A percentile compares a stretch with the other conserved stretches of the same genome.
Evolutionary conservation across 2,329 filamentous ascomycete genomes (phyloP).

Genomic region (Aspergillus sergii): DNA sequence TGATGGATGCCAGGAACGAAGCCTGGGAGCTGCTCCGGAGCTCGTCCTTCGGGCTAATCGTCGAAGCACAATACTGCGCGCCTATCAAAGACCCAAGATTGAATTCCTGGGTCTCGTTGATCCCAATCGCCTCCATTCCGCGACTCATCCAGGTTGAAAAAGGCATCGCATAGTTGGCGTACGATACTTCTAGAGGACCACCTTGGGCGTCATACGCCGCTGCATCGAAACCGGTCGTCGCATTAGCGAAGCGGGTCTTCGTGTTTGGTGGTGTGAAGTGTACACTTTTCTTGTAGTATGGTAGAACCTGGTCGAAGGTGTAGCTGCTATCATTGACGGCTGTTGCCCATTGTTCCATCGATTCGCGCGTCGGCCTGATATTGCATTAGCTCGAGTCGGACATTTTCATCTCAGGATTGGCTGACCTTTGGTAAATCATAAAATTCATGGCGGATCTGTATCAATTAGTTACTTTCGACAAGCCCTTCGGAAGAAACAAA

Average conservation of each 20-base stretch:
- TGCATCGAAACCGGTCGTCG: conserved; percentile 22
- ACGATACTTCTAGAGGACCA: conserved; percentile 44
- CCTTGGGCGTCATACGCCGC: conserved; percentile 22
- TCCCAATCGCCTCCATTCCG: conserved; percentile 42
- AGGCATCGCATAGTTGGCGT: conserved; percentile 37
- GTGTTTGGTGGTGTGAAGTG: conserved; percentile 30
- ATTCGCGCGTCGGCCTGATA: conserved; percentile 15
- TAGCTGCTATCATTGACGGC: conserved; percentile 29
- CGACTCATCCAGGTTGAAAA: conserved; percentile 37
- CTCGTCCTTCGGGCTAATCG: conserved; percentile 49
- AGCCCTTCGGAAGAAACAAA: conserved; percentile 25
- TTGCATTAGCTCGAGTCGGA: not conserved
- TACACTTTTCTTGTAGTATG: conserved; percentile 30
- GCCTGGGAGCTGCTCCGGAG: conserved; percentile 51
- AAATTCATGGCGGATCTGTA: conserved; percentile 25
- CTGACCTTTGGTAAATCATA: conserved; percentile 27
- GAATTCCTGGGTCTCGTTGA: conserved; percentile 37
- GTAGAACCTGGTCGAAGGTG: conserved; percentile 26
- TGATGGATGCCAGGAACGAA: conserved; percentile 31
- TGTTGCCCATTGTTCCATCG: conserved; percentile 26
- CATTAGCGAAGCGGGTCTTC: conserved; percentile 19
- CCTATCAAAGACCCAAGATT: conserved; percentile 45
- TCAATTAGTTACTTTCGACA: conserved; percentile 18
- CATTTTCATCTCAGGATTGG: not conserved
- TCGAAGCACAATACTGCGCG: conserved; percentile 43